Base-by-base conservation (phyloP, 257 asterid genomes). In the Lithospermum erythrorhizon region DNA sequence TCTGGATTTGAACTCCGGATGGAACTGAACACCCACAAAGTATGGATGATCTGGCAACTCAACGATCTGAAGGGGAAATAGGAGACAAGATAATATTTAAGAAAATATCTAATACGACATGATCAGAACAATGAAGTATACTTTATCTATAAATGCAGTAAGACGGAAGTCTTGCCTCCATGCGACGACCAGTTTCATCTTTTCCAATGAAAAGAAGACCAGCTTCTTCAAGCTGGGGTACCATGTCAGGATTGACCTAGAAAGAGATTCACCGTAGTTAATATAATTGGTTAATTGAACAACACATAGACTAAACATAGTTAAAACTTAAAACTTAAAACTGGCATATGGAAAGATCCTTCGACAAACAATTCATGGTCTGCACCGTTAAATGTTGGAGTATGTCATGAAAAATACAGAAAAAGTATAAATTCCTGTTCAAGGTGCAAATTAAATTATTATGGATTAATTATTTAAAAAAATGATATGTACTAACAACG, bases 181-280 rank as follows among this genome's bases (percentile, higher is more conserved):
- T 85, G 52, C 95, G 90, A 29, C 67, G 30, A 52, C 90, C 95
- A 68, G 75, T 83, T 71, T 81, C 90, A 69, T 85, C 95, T 77
- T 83, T 85, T 53, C 95, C 95, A 37, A 83, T 61, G 68, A 85
- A 83, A 63, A 64, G 62, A 68, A 85, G 87, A 29, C 94, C 94
- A 49, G 86, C 94, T 30, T 73, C 81, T 79, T 85, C 90, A 71
- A 85, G 77, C 68, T 48, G 76, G 53, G 60, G 64, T 41, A 85
- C 90, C 86, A 85, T 81, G 66, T 85, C 94, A 25, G 94, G 94
- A 74, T 85, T 85, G 63, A 85, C 90, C 94, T 85, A 68, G 51
- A 54, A 53, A 63, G 69, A 21, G 21, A 21, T 4, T n/a, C 22
- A 61, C 57, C 17, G 54, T 53, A 37, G 1, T 37, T 35, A 22